phyloP scores from a whole-genome alignment of 495 filamentous ascomycete species.

The Trichoderma orchidacearum region DNA sequence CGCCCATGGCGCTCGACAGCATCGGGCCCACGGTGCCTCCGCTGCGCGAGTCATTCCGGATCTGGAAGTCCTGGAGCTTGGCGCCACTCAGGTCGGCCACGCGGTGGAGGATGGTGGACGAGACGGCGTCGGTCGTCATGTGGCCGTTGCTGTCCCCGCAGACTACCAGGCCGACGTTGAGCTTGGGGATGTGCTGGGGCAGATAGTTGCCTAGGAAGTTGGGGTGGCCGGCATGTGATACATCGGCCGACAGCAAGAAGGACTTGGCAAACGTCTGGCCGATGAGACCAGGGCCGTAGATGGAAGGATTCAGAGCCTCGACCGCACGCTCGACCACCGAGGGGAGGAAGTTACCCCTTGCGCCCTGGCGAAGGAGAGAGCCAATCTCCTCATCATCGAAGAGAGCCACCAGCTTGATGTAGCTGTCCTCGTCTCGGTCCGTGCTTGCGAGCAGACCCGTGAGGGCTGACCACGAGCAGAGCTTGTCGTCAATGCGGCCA shows the following conservation, averaged over 20 bases:
- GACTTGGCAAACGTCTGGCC: constrained; percentile 82
- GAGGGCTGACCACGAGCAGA: constrained; percentile 86
- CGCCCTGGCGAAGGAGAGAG: constrained; percentile 78
- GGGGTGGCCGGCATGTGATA: constrained; percentile 88
- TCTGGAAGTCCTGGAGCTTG: constrained; percentile 81
- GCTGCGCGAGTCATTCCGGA: constrained; percentile 74
- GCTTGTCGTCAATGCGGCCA: constrained; percentile 90
- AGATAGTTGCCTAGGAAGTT: constrained; percentile 79
- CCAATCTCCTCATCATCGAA: constrained; percentile 98
- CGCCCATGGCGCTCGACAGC: constrained; percentile 66
- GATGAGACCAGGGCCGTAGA: constrained; percentile 51
- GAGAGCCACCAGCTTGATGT: constrained; percentile 74
- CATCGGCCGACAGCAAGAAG: constrained; percentile 86
- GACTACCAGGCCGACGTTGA: constrained; percentile 84
- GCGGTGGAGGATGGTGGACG: constrained; percentile 58
- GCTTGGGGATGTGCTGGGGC: constrained; percentile 65
- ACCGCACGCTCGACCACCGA: constrained; percentile 65
- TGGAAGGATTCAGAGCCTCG: constrained; percentile 42
- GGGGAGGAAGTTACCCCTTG: constrained; percentile 74
- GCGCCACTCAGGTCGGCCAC: constrained; percentile 56
- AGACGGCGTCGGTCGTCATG: constrained; percentile 81
- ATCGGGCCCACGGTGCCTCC: constrained; percentile 96
- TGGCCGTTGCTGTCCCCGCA: constrained; percentile 83
- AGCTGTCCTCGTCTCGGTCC: constrained; percentile 33
- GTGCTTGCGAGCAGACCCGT: constrained; percentile 65